Percentiles rank a stretch among this genome's conserved stretches.
Evolutionary conservation across 1,139 yeast species (phyloP).

Genomic region (Pichia sp.): DNA sequence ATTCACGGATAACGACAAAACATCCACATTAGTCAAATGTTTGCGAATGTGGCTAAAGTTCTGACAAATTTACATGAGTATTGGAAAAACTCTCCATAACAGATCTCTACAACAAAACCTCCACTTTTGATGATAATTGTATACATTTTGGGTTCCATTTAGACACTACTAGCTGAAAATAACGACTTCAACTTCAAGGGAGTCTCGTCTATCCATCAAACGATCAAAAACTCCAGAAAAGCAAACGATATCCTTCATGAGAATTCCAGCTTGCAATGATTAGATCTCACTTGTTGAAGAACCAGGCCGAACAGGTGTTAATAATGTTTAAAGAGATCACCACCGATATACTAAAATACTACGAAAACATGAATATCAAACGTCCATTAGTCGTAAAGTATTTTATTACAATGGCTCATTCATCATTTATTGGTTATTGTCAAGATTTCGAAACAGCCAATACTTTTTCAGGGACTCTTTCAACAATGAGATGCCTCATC

Average conservation of each 20-base stretch:
- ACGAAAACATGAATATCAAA: slow-evolving; percentile 8
- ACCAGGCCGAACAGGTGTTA: slow-evolving; percentile 41
- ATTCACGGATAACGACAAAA: slow-evolving; percentile 22
- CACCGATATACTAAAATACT: slow-evolving; percentile 26
- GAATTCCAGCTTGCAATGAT: slow-evolving; percentile 52
- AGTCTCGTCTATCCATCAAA: slow-evolving; percentile 36
- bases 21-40: slow-evolving; percentile 12
- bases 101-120: slow-evolving; percentile 26
- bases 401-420: slow-evolving; percentile 57
- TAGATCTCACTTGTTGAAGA: slow-evolving; percentile 44
- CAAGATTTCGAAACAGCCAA: slow-evolving; percentile 64
- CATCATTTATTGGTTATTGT: slow-evolving; percentile 74
- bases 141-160: slow-evolving; percentile 8
- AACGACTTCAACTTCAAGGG: slow-evolving; percentile 51
- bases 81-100: slow-evolving; percentile 19
- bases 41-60: slow-evolving; percentile 31
- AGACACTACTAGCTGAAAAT: slow-evolving; percentile 1
- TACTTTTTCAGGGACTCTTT: slow-evolving; percentile 64
- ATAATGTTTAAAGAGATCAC: slow-evolving; percentile 37
- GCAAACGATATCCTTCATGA: slow-evolving; percentile 29
- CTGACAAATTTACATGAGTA: slow-evolving; percentile 33
- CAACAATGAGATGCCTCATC: slow-evolving; percentile 58
- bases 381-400: slow-evolving; percentile 26
- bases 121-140: slow-evolving; percentile 14
- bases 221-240: slow-evolving; percentile 26